phyloP scores from a whole-genome alignment of 176 grass and related monocot species.

The Oryza meridionalis region DNA sequence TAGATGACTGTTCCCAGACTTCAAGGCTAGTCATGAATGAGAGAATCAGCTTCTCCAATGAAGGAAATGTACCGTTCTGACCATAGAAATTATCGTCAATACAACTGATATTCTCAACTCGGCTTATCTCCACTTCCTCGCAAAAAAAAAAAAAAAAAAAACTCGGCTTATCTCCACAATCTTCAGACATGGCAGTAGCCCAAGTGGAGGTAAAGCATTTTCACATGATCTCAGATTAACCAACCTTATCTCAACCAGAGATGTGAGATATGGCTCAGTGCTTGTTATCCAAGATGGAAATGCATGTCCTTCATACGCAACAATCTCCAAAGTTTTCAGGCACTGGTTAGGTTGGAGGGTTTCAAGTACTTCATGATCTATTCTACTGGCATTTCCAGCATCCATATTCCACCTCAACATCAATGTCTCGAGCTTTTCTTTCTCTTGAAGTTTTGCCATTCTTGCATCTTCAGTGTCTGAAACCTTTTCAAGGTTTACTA shows the following conservation, averaged over 20 bases:
- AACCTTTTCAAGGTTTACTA: background rate
- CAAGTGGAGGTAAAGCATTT: background rate
- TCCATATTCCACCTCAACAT: background rate
- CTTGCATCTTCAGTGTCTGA: background rate
- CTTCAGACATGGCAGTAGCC: background rate
- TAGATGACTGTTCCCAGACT: background rate
- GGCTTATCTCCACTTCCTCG: background rate
- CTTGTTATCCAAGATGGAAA: constrained; percentile 15
- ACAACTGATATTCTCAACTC: background rate
- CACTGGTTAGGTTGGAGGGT: background rate
- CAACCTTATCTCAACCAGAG: background rate
- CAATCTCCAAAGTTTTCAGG: background rate
- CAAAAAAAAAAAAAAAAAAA: too few species aligned
- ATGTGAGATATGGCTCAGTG: background rate
- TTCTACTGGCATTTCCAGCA: background rate
- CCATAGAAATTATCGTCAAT: background rate
- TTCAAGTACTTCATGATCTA: background rate
- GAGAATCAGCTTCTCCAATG: constrained; percentile 1
- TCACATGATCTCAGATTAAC: background rate
- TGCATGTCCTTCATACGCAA: background rate
- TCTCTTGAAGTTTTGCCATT: background rate
- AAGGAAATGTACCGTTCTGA: background rate
- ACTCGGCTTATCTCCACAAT: constrained; percentile 6
- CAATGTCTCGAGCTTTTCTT: background rate
- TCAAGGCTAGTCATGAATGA: constrained; percentile 2